phyloP scores from a whole-genome alignment of 305 asterid species.

The Fraxinus baroniana region DNA sequence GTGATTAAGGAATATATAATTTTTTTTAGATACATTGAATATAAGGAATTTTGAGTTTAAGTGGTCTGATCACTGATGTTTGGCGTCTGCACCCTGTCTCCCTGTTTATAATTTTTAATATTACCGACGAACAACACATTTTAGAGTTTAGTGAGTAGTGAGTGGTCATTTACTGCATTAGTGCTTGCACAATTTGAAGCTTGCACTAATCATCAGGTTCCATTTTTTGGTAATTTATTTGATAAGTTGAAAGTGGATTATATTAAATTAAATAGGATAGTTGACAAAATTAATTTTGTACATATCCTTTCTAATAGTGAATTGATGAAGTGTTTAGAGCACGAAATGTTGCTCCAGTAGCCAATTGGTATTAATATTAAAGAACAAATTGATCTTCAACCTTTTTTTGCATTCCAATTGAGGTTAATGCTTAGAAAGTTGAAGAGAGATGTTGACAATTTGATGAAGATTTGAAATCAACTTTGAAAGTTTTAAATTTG shows the following conservation, averaged over 20 bases:
- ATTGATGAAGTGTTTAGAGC: not conserved
- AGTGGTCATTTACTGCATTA: conserved; percentile 11
- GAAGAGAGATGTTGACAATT: not conserved
- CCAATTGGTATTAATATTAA: too few species aligned
- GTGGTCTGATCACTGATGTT: conserved; percentile 22
- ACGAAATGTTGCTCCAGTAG: not conserved
- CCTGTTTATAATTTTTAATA: not conserved
- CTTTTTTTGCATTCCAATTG: not conserved
- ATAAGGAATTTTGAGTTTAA: conserved; percentile 17
- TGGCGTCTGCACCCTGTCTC: conserved; percentile 28
- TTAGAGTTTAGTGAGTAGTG: conserved; percentile 6
- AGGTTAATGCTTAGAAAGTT: not conserved
- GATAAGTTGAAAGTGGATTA: not conserved
- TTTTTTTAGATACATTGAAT: conserved; percentile 15
- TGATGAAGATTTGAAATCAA: not conserved
- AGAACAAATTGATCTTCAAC: not conserved
- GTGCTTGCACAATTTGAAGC: conserved; percentile 2
- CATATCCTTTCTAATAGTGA: not conserved
- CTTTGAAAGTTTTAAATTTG: not conserved
- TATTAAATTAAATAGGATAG: not conserved
- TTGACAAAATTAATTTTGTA: not conserved
- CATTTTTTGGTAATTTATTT: not conserved
- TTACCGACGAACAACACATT: not conserved
- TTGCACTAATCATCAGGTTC: conserved; percentile 10
- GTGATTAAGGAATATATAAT: conserved; percentile 8